Evolutionary conservation across 306 rosid species (phyloP), one percentile per base, ranked within the genome.

Genomic region (Trifolium pratense): DNA sequence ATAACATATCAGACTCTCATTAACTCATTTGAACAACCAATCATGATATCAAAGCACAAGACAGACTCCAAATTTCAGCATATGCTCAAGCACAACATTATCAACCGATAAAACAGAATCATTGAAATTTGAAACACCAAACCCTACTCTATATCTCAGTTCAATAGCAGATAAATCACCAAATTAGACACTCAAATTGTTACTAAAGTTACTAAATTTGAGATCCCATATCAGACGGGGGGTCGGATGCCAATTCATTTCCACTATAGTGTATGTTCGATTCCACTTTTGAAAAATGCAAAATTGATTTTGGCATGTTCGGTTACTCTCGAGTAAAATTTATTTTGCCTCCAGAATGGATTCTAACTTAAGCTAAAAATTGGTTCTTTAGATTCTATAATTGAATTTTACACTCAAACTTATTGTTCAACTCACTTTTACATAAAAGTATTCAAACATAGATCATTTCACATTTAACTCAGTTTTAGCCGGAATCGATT

Each of bases 1-100:
- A 66, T 9, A 65, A 79, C 12, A n/a, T 59, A 76, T 82, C 65
- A 82, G 69, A 76, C 70, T 63, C 55, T 56, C 60, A 64, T 26
- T 78, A 73, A 72, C 71, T 15, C 55, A 75, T 51, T 45, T 59
- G 56, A 68, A 66, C 65, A 25, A 23, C 49, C 65, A 17, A 23
- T 57, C 62, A 75, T 36, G 55, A 15, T 69, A 68, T 69, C 71
- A 71, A 79, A 65, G n/a, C 67, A 70, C 55, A 65, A 52, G 37
- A 59, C 43, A 12, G 70, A 68, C 67, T 34, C 32, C 39, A 34
- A 48, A 40, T 69, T 46, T 65, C 76, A 71, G 71, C 26, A 56
- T 55, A 65, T 51, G 66, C 53, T 72, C 48, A 46, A 51, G 68
- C 64, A 69, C 17, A 64, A 34, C 53, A 80, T 36, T 12, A 75